Base-by-base conservation (phyloP, 129 eudicot species). In the Heracleum sosnowskyi region DNA sequence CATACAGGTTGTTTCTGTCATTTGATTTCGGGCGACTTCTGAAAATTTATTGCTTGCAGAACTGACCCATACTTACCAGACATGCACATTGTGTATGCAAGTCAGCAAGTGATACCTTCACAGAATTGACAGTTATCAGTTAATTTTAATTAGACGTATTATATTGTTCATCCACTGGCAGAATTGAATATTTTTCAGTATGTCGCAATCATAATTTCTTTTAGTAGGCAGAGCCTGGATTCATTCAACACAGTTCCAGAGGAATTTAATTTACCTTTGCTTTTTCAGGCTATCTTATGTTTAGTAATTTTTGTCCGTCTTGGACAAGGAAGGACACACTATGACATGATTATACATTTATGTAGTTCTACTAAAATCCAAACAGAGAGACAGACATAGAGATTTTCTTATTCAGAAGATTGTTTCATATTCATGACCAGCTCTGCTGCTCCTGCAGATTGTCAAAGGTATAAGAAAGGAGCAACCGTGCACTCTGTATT, bases 41-140 rank as follows among this genome's bases (percentile, higher is more conserved):
- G 55, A 42, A 60, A 16, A 37, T 28, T 16, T 82, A 33, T 80
- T 79, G 71, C 31, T 76, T 87, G 82, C 86, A 92, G 98, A 87
- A 82, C 86, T 51, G 89, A 93, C 82, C 92, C 96, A 26, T 87
- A 81, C 74, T 87, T 88, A 81, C 81, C 89, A 6, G 84, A 86
- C 74, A 83, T 81, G 88, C 92, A 92, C 18, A 88, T 93, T 64
- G 96, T 89, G 45, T 90, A 90, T 84, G 98, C 96, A 5, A 93
- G 96, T 84, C 96, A 90, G 98, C 96, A 3, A 93, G 98, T 83
- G 98, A 92, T 7, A 86, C 86, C 45, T 92, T 90, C 87, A 79
- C 87, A 49, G 86, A 85, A 76, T 71, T 90, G 80, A 93, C 94
- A 82, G 98, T 90, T 78, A 33, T 29, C 40, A n/a, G 29, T n/a